phyloP scores from a whole-genome alignment of 345 rosid species.

The Hevea brasiliensis region DNA sequence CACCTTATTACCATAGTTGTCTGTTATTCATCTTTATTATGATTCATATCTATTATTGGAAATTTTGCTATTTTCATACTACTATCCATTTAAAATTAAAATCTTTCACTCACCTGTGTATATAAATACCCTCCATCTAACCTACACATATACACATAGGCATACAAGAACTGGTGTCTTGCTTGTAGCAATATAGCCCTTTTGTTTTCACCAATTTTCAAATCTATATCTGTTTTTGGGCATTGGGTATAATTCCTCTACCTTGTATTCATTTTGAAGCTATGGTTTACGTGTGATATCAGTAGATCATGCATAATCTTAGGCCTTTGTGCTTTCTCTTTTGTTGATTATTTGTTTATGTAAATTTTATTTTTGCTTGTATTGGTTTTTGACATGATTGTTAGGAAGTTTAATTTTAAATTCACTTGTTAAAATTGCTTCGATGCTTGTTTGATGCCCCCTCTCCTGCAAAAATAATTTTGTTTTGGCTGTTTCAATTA shows the following conservation, averaged over 20 bases:
- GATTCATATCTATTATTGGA: constrained; percentile 11
- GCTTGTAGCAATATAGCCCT: neutral
- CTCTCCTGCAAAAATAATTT: too few relatives aligned
- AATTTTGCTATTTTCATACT: neutral
- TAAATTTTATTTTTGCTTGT: neutral
- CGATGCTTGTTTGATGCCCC: neutral
- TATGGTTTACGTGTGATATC: neutral
- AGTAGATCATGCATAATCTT: neutral
- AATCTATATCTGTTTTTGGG: neutral
- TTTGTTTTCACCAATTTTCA: neutral
- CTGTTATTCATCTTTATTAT: constrained; percentile 13
- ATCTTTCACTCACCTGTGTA: neutral
- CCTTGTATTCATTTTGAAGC: neutral
- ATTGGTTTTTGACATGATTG: neutral
- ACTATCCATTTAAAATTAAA: neutral
- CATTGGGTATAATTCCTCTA: neutral
- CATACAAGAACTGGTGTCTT: neutral
- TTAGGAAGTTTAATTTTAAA: neutral
- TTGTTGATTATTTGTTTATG: neutral
- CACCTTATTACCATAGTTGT: constrained; percentile 20
- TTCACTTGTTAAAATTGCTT: neutral
- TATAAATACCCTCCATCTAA: neutral
- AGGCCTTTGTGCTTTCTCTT: neutral
- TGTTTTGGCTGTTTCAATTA: too few relatives aligned
- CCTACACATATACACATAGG: neutral